These are phyloP conservation scores for Lactarius pseudohatsudake DNA, from an alignment of 768 basidiomycete species.

Conservation along the genomic window DNA sequence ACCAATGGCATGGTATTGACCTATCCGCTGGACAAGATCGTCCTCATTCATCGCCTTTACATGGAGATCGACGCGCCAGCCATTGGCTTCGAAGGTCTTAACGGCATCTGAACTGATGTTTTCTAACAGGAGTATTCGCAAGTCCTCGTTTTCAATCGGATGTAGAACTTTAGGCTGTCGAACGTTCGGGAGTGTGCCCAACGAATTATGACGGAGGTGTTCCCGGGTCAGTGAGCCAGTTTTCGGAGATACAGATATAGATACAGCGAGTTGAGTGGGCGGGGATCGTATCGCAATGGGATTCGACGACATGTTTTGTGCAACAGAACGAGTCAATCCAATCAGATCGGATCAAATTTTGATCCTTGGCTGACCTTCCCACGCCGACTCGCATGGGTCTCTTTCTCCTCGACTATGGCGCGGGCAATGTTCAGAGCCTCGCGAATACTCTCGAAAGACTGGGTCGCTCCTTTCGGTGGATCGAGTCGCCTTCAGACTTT, in stretches of 20 bases:
- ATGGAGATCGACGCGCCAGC: conserved; percentile 90
- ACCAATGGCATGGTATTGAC: conserved; percentile 88
- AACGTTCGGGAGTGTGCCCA: conserved; percentile 35
- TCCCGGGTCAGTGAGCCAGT: conserved; percentile 38
- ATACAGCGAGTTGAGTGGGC: conserved; percentile 43
- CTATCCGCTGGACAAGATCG: conserved; percentile 83
- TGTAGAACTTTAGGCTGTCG: conserved; percentile 72
- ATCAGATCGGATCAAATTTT: conserved; percentile 1
- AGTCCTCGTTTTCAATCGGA: conserved; percentile 76
- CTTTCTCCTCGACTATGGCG: conserved; percentile 95
- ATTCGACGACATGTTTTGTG: conserved; percentile 41
- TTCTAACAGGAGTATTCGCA: conserved; percentile 85
- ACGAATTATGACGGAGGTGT: conserved; percentile 33
- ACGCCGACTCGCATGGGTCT: conserved; percentile 47
- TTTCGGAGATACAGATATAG: conserved; percentile 57
- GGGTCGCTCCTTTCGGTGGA: conserved; percentile 88
- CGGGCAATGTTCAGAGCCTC: conserved; percentile 90
- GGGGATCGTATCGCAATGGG: conserved; percentile 48
- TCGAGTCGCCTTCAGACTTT: conserved; percentile 78
- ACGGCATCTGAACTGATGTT: conserved; percentile 95
- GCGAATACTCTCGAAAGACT: conserved; percentile 87
- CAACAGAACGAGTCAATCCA: background rate
- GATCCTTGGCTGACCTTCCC: background rate
- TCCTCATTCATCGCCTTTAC: conserved; percentile 87
- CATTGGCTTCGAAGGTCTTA: conserved; percentile 69